Base-by-base conservation (phyloP, 768 basidiomycete species). In the Cystoderma amianthinum region DNA sequence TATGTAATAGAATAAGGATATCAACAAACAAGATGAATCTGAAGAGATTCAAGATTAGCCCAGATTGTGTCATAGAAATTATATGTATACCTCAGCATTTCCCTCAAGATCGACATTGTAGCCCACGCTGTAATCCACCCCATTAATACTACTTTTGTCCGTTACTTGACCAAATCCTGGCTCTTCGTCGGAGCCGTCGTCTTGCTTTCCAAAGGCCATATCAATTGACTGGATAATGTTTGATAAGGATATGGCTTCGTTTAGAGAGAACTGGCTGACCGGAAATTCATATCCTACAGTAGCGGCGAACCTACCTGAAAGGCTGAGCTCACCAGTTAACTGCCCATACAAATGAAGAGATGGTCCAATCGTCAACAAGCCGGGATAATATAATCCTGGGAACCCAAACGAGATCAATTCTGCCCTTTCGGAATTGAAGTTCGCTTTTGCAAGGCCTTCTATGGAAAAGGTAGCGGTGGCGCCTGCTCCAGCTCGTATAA, bases 101-200 rank as follows among this genome's bases (percentile, higher is more conserved):
- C 56, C 56, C 47, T 47, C 39, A 6, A 56, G 41, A 32, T 56
- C 54, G 51, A 63, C 53, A 39, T 56, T 54, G 25, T 43, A 43
- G 15, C 45, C 48, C 44, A 47, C 39, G 16, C 36, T 36, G 24
- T 44, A 50, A 40, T 47, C 46, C 15, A 44, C 44, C 13, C 48
- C 48, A 13, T 36, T 23, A 34, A 39, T 47, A 34, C 39, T 47
- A 25, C 20, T 36, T 19, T 41, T 34, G 9, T 25, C 36, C n/a
- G n/a, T 30, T 30, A 30, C 28, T 30, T 9, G 28, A 30, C 9
- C 22, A 41, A 38, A 23, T 38, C n/a, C n/a, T n/a, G n/a, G n/a
- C 42, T 43, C 46, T 34, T 43, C 42, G n/a, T 48, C 44, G 3
- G 44, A 24, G 21, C 45, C 45, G 23, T 43, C 36, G 36, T 48